Evolutionary conservation across 371 early-diverging fungal species (phyloP).

Genomic region (Mucor mucedo): DNA sequence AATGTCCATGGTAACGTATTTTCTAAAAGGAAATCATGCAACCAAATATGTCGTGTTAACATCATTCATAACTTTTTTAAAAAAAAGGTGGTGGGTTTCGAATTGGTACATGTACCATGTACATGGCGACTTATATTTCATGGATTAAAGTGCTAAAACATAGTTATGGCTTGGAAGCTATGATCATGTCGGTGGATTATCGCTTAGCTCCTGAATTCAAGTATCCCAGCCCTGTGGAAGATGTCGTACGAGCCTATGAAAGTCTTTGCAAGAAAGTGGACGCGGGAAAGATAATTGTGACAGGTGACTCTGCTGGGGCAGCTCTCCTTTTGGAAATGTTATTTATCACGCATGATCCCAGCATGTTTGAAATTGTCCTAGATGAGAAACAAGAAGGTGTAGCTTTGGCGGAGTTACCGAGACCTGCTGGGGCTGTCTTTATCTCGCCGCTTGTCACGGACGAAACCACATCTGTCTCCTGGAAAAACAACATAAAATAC

Average conservation of each 20-base stretch:
- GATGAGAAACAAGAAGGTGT: conserved; percentile 29
- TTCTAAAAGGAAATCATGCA: not conserved
- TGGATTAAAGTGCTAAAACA: conserved; percentile 47
- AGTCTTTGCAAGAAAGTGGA: conserved; percentile 35
- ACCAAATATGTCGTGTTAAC: not conserved
- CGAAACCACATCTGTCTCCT: conserved; percentile 44
- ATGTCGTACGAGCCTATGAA: conserved; percentile 50
- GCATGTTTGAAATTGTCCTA: conserved; percentile 49
- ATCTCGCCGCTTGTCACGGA: conserved; percentile 50
- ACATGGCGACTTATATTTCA: conserved; percentile 46
- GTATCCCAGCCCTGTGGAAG: conserved; percentile 49
- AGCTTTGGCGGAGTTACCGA: conserved; percentile 36
- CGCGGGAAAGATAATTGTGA: conserved; percentile 35
- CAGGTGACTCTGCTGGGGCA: conserved; percentile 47
- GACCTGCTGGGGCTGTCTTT: conserved; percentile 47
- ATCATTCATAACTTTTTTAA: not conserved
- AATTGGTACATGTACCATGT: conserved; percentile 41
- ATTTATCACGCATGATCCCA: conserved; percentile 48
- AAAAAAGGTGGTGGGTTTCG: conserved; percentile 45
- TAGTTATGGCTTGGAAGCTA: conserved; percentile 36
- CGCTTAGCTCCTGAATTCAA: conserved; percentile 49
- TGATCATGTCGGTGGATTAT: conserved; percentile 54
- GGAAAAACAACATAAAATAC: conserved; percentile 44
- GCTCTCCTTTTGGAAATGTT: conserved; percentile 43
- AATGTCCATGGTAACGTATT: conserved; percentile 42